Evolutionary conservation across 495 filamentous ascomycete species (phyloP).

Genomic region (Tuber indicum): DNA sequence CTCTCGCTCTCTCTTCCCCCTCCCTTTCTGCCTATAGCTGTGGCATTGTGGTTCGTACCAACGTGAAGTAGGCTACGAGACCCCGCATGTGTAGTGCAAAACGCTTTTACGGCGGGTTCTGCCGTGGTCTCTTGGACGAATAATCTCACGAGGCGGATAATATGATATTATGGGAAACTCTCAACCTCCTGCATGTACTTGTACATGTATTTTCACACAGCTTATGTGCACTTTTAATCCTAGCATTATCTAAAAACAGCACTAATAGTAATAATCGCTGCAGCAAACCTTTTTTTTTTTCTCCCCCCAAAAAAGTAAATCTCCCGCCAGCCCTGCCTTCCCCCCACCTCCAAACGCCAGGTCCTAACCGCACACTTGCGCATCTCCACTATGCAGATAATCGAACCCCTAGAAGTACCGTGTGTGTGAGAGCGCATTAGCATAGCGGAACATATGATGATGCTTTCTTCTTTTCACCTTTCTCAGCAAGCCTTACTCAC

Average conservation of each 20-base stretch:
- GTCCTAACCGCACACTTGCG: background rate
- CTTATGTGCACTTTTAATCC: background rate
- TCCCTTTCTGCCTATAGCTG: constrained; percentile 1
- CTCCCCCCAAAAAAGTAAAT: background rate
- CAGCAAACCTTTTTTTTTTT: background rate
- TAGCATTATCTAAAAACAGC: background rate
- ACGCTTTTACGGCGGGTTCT: background rate
- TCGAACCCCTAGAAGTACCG: constrained; percentile 5
- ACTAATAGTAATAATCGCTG: background rate
- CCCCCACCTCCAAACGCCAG: background rate
- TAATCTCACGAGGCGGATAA: background rate
- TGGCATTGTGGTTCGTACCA: constrained; percentile 8
- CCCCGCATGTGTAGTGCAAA: background rate
- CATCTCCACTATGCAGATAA: background rate
- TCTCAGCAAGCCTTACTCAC: background rate
- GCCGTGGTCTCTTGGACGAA: background rate
- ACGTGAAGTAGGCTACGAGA: background rate
- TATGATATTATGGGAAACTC: background rate
- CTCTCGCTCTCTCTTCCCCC: background rate
- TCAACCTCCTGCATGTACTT: background rate
- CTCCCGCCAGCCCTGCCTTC: background rate
- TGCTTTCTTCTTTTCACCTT: background rate
- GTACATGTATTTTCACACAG: background rate
- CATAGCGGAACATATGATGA: background rate
- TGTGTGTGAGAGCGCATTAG: background rate